Base-by-base conservation (phyloP, 2,329 filamentous ascomycete genomes). In the Arthrobotrys iridis region DNA sequence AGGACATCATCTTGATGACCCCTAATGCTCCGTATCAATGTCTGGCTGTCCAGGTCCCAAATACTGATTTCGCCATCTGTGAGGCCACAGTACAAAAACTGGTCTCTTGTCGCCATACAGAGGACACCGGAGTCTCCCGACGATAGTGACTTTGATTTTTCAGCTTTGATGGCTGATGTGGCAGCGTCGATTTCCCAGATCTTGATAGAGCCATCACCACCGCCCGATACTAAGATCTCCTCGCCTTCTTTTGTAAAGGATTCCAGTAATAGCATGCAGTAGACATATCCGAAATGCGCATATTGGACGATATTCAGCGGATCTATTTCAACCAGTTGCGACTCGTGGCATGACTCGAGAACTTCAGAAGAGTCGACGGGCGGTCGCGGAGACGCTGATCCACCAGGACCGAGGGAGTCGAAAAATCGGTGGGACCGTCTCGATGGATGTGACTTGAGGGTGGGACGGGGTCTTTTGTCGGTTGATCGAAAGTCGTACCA, bases 41-140 rank as follows among this genome's bases (percentile, higher is more conserved):
- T 95, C 63, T 91, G 89, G 0, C 95, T 98, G 81, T 98, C 94
- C 11, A 99, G 86, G 81, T 99, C 96, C 94, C 96, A 99, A 8
- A 99, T 88, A 81, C 98, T 94, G 73, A 99, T 88, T 58, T 96
- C 88, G 20, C 95, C 96, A 40, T 92, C 89, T 0, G 93, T 87
- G 78, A 96, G 91, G 50, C 95, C 95, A 72, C 91, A 92, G 81
- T 98, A 99, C 3, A 99, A 85, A 78, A 99, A 96, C 0, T 93
- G 93, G 0, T 93, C 93, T 77, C 98, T 93, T 1, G 96, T 87
- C 3, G 92, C 90, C 60, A 99, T 86, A 0, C 92, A 95, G 71
- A 97, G 84, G 1, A 91, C 87, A 1, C 87, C 85, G 68, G 87
- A 87, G n/a, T 86, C 86, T 1, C 86, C 86, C 78, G 89, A 89